These are phyloP conservation scores for Psilocybe tampanensis DNA, from an alignment of 768 basidiomycete species.

Conservation along the genomic window DNA sequence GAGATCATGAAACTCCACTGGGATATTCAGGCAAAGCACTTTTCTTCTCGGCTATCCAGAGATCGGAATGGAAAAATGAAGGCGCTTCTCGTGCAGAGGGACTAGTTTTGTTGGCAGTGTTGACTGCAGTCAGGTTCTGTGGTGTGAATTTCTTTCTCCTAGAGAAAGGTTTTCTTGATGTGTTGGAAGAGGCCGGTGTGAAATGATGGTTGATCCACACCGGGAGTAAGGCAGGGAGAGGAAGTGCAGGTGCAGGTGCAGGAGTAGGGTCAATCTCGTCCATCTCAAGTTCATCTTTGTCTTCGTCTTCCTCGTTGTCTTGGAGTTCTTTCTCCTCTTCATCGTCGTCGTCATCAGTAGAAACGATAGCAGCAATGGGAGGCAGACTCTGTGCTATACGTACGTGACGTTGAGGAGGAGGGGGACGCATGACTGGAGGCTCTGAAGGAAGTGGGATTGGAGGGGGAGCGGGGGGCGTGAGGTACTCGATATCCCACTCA, in stretches of 20 bases:
- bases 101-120: neutral
- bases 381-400: neutral
- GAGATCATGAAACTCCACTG: neutral
- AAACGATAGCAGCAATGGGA: neutral
- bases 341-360: neutral
- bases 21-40: neutral
- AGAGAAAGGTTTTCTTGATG: neutral
- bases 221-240: neutral
- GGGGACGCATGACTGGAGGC: too few species aligned
- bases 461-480: constrained; percentile 6
- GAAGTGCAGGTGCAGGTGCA: neutral
- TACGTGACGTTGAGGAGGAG: neutral
- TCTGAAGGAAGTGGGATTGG: neutral
- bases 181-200: neutral
- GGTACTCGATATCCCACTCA: constrained; percentile 10
- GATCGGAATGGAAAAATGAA: constrained; percentile 14
- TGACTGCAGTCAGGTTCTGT: neutral
- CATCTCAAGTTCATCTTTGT: neutral
- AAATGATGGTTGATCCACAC: constrained; percentile 8
- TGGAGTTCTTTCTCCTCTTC: too few species aligned
- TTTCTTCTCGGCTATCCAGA: constrained; percentile 14
- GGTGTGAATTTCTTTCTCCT: constrained; percentile 4
- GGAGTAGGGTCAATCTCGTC: neutral
- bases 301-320: too few species aligned
- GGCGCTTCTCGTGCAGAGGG: neutral